A percentile compares a stretch with the other conserved stretches of the same genome.
Conservation (phyloP, 2,329 filamentous ascomycete genomes). For the Fusarium mundagurra region DNA sequence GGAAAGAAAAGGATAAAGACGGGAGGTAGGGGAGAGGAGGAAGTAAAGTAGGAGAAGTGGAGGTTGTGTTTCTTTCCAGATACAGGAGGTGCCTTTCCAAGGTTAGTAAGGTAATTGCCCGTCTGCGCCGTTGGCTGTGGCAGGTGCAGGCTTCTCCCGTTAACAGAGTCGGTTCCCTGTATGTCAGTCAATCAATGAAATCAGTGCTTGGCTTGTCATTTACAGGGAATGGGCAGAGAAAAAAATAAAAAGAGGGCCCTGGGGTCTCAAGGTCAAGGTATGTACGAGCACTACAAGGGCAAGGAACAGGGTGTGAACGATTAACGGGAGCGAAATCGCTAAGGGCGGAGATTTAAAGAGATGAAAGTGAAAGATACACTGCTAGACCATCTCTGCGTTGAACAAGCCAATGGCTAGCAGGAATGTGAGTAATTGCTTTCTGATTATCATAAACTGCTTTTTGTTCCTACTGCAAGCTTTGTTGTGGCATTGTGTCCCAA, state of each 20-base stretch:
- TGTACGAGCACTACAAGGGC: background rate
- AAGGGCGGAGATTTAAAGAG: conserved; percentile 32
- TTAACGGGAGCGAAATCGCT: conserved; percentile 31
- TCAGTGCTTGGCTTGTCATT: background rate
- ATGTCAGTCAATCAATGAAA: conserved; percentile 6
- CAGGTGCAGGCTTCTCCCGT: conserved; percentile 15
- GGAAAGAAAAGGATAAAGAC: background rate
- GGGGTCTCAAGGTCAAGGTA: conserved; percentile 20
- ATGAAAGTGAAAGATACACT: background rate
- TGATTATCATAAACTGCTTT: background rate
- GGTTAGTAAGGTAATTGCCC: conserved; percentile 37
- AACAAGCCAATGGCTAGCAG: conserved; percentile 7
- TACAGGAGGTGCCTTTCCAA: conserved; percentile 9
- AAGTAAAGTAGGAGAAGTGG: conserved; percentile 26
- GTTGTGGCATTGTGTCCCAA: background rate
- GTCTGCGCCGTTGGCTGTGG: conserved; percentile 1
- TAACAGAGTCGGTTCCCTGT: background rate
- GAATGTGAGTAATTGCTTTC: background rate
- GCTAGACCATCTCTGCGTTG: background rate
- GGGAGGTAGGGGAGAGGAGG: conserved; percentile 2
- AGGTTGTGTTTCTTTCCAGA: conserved; percentile 25
- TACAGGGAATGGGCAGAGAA: conserved; percentile 10
- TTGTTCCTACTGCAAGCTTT: background rate
- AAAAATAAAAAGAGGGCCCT: conserved; percentile 33
- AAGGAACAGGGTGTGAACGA: conserved; percentile 26